Conservation (phyloP, 2,329 filamentous ascomycete genomes). For the Talaromyces piceae region DNA sequence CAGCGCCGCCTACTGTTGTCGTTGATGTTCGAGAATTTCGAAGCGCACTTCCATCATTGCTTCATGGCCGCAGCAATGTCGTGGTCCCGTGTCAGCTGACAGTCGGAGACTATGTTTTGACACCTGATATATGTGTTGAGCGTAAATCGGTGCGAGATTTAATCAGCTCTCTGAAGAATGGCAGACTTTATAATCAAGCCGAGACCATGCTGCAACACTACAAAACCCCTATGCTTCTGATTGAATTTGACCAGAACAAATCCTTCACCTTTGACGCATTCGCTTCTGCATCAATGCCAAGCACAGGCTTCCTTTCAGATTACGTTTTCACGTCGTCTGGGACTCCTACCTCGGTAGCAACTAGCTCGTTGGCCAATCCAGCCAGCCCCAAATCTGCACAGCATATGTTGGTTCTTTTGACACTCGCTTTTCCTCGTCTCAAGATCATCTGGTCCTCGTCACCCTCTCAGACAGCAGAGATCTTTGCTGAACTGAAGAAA, state of each 20-base stretch:
- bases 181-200: conserved; percentile 82
- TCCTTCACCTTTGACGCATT: conserved; percentile 84
- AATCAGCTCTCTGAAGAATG: conserved; percentile 85
- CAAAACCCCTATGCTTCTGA: conserved; percentile 79
- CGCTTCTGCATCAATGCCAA: conserved; percentile 33
- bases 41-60: conserved; percentile 79
- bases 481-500: conserved; percentile 88
- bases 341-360: conserved; percentile 41
- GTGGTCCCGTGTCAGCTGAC: conserved; percentile 93
- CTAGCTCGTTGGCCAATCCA: conserved; percentile 57
- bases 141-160: conserved; percentile 89
- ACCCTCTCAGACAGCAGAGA: conserved; percentile 94
- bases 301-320: conserved; percentile 39
- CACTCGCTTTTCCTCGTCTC: conserved; percentile 80
- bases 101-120: conserved; percentile 92
- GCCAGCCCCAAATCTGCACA: conserved; percentile 68
- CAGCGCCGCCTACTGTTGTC: conserved; percentile 80
- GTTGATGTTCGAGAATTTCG: conserved; percentile 96
- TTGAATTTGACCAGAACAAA: conserved; percentile 97
- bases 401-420: conserved; percentile 83
- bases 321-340: conserved; percentile 44
- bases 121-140: conserved; percentile 85
- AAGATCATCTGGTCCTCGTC: conserved; percentile 90
- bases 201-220: conserved; percentile 95
- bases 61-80: conserved; percentile 81